These are phyloP conservation scores for Plectosphaerella plurivora DNA, from an alignment of 2,329 filamentous ascomycete genomes.

Conservation along the genomic window DNA sequence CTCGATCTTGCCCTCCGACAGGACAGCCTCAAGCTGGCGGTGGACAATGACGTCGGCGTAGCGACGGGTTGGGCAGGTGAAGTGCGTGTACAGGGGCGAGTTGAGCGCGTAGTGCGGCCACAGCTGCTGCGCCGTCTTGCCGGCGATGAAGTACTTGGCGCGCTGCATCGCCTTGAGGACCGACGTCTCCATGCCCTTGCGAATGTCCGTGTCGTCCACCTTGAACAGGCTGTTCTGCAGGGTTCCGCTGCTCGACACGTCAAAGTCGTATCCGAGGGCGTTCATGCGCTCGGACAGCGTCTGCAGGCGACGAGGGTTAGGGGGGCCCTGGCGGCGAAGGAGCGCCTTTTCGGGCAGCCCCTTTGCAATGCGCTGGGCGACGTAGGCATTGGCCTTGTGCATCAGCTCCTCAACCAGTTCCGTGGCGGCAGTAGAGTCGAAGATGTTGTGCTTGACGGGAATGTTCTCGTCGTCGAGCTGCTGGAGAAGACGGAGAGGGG, in stretches of 20 bases:
- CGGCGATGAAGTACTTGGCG: slow-evolving; percentile 88
- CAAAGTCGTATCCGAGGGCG: slow-evolving; percentile 83
- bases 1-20: slow-evolving; percentile 77
- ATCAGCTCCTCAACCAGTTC: slow-evolving; percentile 94
- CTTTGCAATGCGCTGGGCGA: slow-evolving; percentile 76
- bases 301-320: slow-evolving; percentile 82
- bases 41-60: slow-evolving; percentile 96
- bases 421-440: slow-evolving; percentile 82
- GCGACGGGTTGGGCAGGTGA: slow-evolving; percentile 89
- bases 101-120: slow-evolving; percentile 91
- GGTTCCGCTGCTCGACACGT: slow-evolving; percentile 81
- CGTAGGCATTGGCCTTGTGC: slow-evolving; percentile 86
- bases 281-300: slow-evolving; percentile 93
- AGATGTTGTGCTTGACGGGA: slow-evolving; percentile 93
- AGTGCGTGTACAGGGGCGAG: slow-evolving; percentile 91
- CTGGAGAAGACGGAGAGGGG: slow-evolving; percentile 82
- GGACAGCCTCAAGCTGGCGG: slow-evolving; percentile 82
- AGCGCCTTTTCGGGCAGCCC: slow-evolving; percentile 89
- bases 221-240: slow-evolving; percentile 95
- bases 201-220: slow-evolving; percentile 80
- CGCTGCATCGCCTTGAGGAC: slow-evolving; percentile 93
- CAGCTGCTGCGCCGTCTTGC: slow-evolving; percentile 72
- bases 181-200: slow-evolving; percentile 97
- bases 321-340: slow-evolving; percentile 78
- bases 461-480: slow-evolving; percentile 98